These are phyloP conservation scores for Talaromyces sp. DNA, from an alignment of 2,329 filamentous ascomycete genomes.

Conservation along the genomic window DNA sequence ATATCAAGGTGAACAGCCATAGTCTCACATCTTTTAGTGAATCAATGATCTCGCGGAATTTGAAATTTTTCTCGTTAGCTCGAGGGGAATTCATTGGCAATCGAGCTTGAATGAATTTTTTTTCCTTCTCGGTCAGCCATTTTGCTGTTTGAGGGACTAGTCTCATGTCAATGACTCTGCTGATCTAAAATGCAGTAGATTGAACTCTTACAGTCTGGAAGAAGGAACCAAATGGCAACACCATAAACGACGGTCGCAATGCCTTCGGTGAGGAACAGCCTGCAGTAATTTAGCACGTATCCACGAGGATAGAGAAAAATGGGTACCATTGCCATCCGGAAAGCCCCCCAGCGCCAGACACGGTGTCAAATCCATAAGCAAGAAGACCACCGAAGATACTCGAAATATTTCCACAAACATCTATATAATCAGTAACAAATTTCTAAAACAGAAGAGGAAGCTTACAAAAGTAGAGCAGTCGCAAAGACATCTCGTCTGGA, in stretches of 20 bases:
- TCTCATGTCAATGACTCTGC: neutral
- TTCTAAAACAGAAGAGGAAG: conserved; percentile 22
- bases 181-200: neutral
- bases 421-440: conserved; percentile 21
- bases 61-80: conserved; percentile 41
- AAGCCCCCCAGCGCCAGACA: conserved; percentile 34
- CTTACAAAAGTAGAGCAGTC: conserved; percentile 48
- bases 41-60: conserved; percentile 37
- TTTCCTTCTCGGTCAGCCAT: conserved; percentile 48
- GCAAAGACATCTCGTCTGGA: conserved; percentile 43
- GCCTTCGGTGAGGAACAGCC: conserved; percentile 26
- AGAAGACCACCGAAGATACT: conserved; percentile 44
- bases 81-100: conserved; percentile 44
- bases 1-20: conserved; percentile 48
- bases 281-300: conserved; percentile 11
- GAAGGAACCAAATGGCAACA: conserved; percentile 28
- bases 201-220: conserved; percentile 49
- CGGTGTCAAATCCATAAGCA: conserved; percentile 45
- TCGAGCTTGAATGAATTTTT: conserved; percentile 49
- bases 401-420: conserved; percentile 42
- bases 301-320: neutral
- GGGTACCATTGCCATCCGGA: conserved; percentile 30
- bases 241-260: conserved; percentile 25
- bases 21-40: conserved; percentile 42
- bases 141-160: conserved; percentile 44